Conservation (phyloP, 306 rosid species). For the Betula pendula region DNA sequence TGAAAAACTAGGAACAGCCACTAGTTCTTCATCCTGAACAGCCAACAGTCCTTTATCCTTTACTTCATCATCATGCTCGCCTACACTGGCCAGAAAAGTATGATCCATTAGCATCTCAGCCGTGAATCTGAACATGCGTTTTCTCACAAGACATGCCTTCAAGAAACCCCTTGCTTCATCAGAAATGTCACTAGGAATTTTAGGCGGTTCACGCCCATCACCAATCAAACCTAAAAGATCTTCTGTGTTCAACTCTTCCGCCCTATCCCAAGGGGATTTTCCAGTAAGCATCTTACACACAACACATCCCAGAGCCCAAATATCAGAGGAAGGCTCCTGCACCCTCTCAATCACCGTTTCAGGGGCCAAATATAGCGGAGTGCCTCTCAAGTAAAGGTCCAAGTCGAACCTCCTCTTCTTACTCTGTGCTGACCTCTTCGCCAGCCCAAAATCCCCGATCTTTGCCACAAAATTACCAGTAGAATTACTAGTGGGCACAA, state of each 20-base stretch:
- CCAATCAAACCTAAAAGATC: not conserved
- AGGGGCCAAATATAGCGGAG: slow-evolving; percentile 24
- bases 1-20: not conserved
- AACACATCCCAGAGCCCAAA: slow-evolving; percentile 39
- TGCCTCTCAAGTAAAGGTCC: slow-evolving; percentile 29
- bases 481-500: not conserved
- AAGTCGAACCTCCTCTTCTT: not conserved
- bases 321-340: slow-evolving; percentile 28
- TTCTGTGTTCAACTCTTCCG: not conserved
- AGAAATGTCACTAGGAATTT: slow-evolving; percentile 21
- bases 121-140: slow-evolving; percentile 18
- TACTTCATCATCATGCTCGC: not conserved
- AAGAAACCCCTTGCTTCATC: slow-evolving; percentile 19
- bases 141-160: slow-evolving; percentile 30
- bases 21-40: not conserved
- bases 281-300: slow-evolving; percentile 35
- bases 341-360: slow-evolving; percentile 17
- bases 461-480: slow-evolving; percentile 6
- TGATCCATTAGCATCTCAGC: slow-evolving; percentile 31
- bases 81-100: slow-evolving; percentile 1
- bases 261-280: slow-evolving; percentile 16
- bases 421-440: slow-evolving; percentile 9
- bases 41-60: not conserved
- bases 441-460: slow-evolving; percentile 33
- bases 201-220: not conserved